These are phyloP conservation scores for Firmiana major DNA, from an alignment of 345 rosid species.

Conservation along the genomic window DNA sequence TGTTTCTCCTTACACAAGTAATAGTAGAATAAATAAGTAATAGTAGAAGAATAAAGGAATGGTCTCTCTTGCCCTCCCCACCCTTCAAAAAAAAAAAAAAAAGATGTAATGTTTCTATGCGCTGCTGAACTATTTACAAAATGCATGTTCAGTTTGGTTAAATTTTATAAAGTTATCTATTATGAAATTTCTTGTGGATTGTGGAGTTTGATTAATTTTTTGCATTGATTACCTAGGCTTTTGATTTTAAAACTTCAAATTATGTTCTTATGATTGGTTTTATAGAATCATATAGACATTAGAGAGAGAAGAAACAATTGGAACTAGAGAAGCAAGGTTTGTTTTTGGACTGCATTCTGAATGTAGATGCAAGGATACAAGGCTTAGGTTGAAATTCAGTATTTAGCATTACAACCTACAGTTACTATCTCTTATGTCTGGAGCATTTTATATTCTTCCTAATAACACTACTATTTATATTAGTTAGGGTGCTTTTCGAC, in stretches of 20 bases:
- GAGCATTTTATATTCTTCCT: not conserved
- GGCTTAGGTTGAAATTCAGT: not conserved
- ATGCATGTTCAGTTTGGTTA: not conserved
- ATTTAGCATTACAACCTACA: not conserved
- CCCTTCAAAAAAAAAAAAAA: too few relatives aligned
- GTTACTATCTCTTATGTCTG: not conserved
- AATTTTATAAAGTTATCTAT: not conserved
- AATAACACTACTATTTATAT: not conserved
- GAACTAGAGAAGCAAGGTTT: not conserved
- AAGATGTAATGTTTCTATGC: not conserved
- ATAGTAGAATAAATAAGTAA: not conserved
- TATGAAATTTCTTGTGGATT: not conserved
- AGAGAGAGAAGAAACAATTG: not conserved
- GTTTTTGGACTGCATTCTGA: not conserved
- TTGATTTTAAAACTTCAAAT: not conserved
- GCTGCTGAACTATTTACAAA: not conserved
- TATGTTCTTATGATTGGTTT: not conserved
- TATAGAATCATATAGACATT: not conserved
- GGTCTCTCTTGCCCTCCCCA: not conserved
- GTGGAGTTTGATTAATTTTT: not conserved
- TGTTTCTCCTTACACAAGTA: not conserved
- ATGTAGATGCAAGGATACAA: not conserved
- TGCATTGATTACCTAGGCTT: not conserved
- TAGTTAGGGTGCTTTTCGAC: not conserved
- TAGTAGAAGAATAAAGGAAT: not conserved